phyloP scores from a whole-genome alignment of 1,284 basidiomycete species.

The Marasmius oreades region DNA sequence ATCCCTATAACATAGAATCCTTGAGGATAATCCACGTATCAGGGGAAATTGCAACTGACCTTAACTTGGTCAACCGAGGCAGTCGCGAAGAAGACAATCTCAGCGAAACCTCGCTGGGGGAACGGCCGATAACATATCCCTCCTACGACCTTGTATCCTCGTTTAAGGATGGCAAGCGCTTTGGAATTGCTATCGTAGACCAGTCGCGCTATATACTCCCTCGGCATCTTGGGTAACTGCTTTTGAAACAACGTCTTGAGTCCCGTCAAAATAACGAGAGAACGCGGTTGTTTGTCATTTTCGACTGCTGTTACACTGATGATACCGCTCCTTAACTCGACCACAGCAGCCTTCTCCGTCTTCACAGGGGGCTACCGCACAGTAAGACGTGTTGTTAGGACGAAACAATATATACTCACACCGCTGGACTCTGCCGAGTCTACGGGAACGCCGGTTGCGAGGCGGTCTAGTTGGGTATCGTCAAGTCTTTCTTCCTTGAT shows the following conservation, averaged over 20 bases:
- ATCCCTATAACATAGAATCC: slow-evolving; percentile 59
- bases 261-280: slow-evolving; percentile 86
- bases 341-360: slow-evolving; percentile 74
- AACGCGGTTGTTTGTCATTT: slow-evolving; percentile 76
- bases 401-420: no score
- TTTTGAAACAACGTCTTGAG: slow-evolving; percentile 97
- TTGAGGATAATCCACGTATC: slow-evolving; percentile 4
- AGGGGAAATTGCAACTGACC: slow-evolving; percentile 41
- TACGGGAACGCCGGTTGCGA: slow-evolving; percentile 78
- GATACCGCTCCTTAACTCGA: slow-evolving; percentile 81
- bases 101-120: slow-evolving; percentile 91
- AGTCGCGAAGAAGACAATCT: slow-evolving; percentile 99
- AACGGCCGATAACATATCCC: slow-evolving; percentile 98
- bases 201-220: slow-evolving; percentile 96
- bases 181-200: slow-evolving; percentile 94
- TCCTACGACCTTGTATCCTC: slow-evolving; percentile 94
- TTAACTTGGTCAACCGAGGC: slow-evolving; percentile 97
- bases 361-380: slow-evolving; percentile 45
- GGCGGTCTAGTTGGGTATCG: slow-evolving; percentile 63
- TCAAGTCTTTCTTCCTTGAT: slow-evolving; percentile 80
- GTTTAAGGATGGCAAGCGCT: slow-evolving; percentile 92
- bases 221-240: slow-evolving; percentile 98
- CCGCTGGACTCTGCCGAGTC: slow-evolving; percentile 52
- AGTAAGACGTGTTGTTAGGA: background rate
- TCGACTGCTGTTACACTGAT: slow-evolving; percentile 87